These are phyloP conservation scores for Silene noctiflora DNA, from an alignment of 179 eudicot genomes.

Conservation along the genomic window DNA sequence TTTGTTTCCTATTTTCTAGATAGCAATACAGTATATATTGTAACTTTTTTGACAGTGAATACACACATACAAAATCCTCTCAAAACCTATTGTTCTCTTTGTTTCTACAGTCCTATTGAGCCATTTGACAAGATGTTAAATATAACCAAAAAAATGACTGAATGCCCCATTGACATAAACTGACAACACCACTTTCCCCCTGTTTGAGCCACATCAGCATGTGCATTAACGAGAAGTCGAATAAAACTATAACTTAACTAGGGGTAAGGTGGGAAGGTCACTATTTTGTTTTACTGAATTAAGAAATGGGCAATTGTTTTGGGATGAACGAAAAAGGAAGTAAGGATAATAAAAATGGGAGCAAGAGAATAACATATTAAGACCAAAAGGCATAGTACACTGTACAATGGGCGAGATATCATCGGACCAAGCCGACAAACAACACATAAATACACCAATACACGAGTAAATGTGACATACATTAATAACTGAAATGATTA, in stretches of 20 bases:
- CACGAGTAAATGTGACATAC: background rate
- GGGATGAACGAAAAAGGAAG: background rate
- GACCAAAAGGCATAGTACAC: background rate
- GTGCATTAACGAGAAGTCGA: background rate
- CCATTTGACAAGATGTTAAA: too few species aligned
- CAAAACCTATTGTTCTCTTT: too few species aligned
- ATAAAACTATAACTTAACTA: too few species aligned
- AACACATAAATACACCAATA: background rate
- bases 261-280: background rate
- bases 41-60: too few species aligned
- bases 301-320: background rate
- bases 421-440: background rate
- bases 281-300: background rate
- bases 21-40: too few species aligned
- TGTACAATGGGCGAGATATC: background rate
- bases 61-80: too few species aligned
- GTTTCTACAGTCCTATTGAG: too few species aligned
- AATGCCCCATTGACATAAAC: too few species aligned
- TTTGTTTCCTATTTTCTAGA: too few species aligned
- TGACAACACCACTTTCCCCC: background rate
- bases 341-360: background rate
- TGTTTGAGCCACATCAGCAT: background rate
- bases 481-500: background rate
- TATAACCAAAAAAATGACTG: too few species aligned
- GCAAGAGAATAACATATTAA: background rate